A percentile compares a stretch with the other conserved stretches of the same genome.
These are phyloP conservation scores for Boletellus deceptivus DNA, from an alignment of 1,284 basidiomycete genomes.

Conservation along the genomic window DNA sequence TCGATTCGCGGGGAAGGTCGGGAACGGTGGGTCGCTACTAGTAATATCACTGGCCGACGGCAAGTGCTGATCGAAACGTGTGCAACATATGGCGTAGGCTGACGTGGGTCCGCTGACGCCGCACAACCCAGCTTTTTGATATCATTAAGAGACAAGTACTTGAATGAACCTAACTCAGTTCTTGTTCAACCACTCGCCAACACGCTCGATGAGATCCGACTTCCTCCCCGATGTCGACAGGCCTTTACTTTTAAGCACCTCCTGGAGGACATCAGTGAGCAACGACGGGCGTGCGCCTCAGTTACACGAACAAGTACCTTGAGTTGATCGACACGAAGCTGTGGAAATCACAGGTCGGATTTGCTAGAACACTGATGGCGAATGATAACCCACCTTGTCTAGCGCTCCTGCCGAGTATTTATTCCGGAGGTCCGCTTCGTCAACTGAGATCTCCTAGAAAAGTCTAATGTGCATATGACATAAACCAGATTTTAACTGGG, in stretches of 20 bases:
- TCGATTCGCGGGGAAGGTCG: background rate
- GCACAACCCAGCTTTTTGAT: background rate
- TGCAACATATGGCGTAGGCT: background rate
- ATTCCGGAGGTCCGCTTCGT: constrained; percentile 67
- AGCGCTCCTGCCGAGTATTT: constrained; percentile 59
- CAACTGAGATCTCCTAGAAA: constrained; percentile 52
- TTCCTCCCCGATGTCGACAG: constrained; percentile 64
- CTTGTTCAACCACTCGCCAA: constrained; percentile 51
- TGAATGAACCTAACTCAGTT: constrained; percentile 5
- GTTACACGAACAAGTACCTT: constrained; percentile 46
- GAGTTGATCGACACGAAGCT: constrained; percentile 78
- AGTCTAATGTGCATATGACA: background rate
- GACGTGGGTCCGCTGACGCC: background rate
- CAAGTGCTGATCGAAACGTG: constrained; percentile 6
- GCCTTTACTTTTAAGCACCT: constrained; percentile 67
- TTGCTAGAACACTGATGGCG: background rate
- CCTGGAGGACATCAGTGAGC: constrained; percentile 39
- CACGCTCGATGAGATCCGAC: constrained; percentile 62
- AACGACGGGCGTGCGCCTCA: constrained; percentile 4
- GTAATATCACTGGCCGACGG: too few relatives aligned
- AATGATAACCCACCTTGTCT: constrained; percentile 52
- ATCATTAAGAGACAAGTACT: background rate
- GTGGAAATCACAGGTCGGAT: constrained; percentile 13
- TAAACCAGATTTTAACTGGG: background rate
- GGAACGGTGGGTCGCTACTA: background rate